Conservation (phyloP, 2,329 filamentous ascomycete species). For the Penicillium sp. region DNA sequence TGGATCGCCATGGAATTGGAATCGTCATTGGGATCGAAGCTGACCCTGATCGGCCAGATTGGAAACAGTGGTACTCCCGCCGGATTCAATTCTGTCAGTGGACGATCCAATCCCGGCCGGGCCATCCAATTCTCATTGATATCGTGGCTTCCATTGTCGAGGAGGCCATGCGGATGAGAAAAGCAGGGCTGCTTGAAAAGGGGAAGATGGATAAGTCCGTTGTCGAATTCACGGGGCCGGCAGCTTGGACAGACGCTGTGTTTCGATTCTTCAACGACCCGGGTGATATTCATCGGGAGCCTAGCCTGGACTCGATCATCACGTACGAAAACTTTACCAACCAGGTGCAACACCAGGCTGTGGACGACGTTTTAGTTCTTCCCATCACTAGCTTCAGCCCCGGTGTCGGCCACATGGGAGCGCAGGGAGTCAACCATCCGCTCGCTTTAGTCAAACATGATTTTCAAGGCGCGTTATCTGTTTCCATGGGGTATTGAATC, state of each 20-base stretch:
- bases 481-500: neutral
- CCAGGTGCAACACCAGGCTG: slow-evolving; percentile 79
- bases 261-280: slow-evolving; percentile 94
- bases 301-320: slow-evolving; percentile 69
- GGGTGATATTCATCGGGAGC: slow-evolving; percentile 87
- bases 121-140: slow-evolving; percentile 88
- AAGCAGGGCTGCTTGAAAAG: slow-evolving; percentile 65
- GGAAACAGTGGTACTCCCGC: slow-evolving; percentile 94
- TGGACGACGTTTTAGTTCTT: slow-evolving; percentile 90
- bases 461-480: slow-evolving; percentile 78
- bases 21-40: slow-evolving; percentile 95
- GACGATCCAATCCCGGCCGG: slow-evolving; percentile 96
- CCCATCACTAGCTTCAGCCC: slow-evolving; percentile 98
- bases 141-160: slow-evolving; percentile 85
- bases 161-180: slow-evolving; percentile 76
- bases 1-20: slow-evolving; percentile 78
- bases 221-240: slow-evolving; percentile 93
- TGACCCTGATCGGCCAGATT: slow-evolving; percentile 89
- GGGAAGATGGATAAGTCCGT: slow-evolving; percentile 72
- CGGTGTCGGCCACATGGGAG: slow-evolving; percentile 90
- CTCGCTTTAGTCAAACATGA: slow-evolving; percentile 98
- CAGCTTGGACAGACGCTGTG: slow-evolving; percentile 89
- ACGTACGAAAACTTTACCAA: slow-evolving; percentile 89
- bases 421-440: slow-evolving; percentile 83
- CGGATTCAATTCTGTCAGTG: slow-evolving; percentile 98